Evolutionary conservation across 2,329 filamentous ascomycete species (phyloP).

Genomic region (Fonsecaea monophora): DNA sequence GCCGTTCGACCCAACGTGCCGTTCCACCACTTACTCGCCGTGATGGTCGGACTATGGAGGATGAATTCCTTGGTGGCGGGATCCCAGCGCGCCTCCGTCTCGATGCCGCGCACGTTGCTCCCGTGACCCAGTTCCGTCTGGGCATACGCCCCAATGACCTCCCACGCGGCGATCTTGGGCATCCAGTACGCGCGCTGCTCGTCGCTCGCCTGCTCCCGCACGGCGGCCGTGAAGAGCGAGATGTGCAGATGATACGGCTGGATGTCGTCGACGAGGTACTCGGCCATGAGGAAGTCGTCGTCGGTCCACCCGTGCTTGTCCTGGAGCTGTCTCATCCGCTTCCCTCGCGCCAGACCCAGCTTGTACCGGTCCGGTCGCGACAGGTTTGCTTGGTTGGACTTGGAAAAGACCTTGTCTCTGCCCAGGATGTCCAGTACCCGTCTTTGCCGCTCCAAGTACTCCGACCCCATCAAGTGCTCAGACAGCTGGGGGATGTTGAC

Average conservation of each 20-base stretch:
- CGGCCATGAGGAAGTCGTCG: constrained; percentile 57
- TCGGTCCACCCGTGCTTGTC: constrained; percentile 55
- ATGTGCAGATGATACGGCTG: constrained; percentile 60
- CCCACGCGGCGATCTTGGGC: constrained; percentile 55
- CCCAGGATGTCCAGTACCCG: constrained; percentile 54
- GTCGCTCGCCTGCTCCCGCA: constrained; percentile 57
- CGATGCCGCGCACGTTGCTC: constrained; percentile 59
- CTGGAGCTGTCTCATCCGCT: constrained; percentile 55
- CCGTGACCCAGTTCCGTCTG: constrained; percentile 61
- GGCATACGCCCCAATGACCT: constrained; percentile 60
- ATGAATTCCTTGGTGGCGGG: constrained; percentile 54
- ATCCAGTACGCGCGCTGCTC: constrained; percentile 57
- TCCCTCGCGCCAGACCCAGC: constrained; percentile 58
- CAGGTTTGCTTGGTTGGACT: constrained; percentile 57
- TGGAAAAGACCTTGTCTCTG: constrained; percentile 56
- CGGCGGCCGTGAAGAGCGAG: constrained; percentile 58
- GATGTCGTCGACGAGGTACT: constrained; percentile 61
- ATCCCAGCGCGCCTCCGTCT: constrained; percentile 57
- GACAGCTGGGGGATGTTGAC: constrained; percentile 54
- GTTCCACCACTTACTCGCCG: constrained; percentile 63
- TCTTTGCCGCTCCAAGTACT: constrained; percentile 56
- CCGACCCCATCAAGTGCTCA: constrained; percentile 52
- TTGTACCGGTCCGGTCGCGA: constrained; percentile 59
- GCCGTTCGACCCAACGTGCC: constrained; percentile 58
- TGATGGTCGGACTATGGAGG: constrained; percentile 58